phyloP scores from a whole-genome alignment of 1,139 yeast species.

The Taphrina betulina region DNA sequence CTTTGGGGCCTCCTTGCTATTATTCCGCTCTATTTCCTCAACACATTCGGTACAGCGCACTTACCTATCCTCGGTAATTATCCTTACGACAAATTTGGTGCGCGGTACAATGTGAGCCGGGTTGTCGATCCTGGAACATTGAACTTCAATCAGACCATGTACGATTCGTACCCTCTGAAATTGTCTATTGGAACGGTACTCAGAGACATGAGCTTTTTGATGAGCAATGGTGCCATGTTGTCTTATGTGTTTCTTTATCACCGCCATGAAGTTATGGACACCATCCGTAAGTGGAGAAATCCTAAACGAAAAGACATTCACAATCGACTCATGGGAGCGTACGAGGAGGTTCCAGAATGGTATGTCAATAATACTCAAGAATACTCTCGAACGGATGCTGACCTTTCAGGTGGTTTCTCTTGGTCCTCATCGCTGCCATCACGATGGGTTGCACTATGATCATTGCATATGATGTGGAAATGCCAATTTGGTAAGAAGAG shows the following conservation, averaged over 20 bases:
- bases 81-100: slow-evolving; percentile 55
- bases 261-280: slow-evolving; percentile 59
- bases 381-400: no score
- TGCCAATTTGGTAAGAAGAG: slow-evolving; percentile 39
- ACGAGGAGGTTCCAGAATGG: slow-evolving; percentile 59
- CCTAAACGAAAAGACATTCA: slow-evolving; percentile 58
- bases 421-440: slow-evolving; percentile 52
- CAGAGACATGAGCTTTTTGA: slow-evolving; percentile 11
- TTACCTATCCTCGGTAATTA: slow-evolving; percentile 47
- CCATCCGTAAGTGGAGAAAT: slow-evolving; percentile 53
- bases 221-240: slow-evolving; percentile 41
- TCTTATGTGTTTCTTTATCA: slow-evolving; percentile 63
- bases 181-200: slow-evolving; percentile 49
- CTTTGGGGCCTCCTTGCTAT: slow-evolving; percentile 3
- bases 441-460: slow-evolving; percentile 54
- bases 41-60: slow-evolving; percentile 32
- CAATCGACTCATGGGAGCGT: slow-evolving; percentile 59
- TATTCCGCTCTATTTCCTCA: slow-evolving; percentile 51
- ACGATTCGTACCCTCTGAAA: slow-evolving; percentile 57
- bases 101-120: slow-evolving; percentile 48
- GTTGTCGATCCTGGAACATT: slow-evolving; percentile 50
- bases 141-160: slow-evolving; percentile 51
- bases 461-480: slow-evolving; percentile 48
- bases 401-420: slow-evolving; percentile 57
- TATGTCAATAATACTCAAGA: slow-evolving; percentile 37